Base-by-base conservation (phyloP, 257 asterid species). In the Salvia miltiorrhiza region DNA sequence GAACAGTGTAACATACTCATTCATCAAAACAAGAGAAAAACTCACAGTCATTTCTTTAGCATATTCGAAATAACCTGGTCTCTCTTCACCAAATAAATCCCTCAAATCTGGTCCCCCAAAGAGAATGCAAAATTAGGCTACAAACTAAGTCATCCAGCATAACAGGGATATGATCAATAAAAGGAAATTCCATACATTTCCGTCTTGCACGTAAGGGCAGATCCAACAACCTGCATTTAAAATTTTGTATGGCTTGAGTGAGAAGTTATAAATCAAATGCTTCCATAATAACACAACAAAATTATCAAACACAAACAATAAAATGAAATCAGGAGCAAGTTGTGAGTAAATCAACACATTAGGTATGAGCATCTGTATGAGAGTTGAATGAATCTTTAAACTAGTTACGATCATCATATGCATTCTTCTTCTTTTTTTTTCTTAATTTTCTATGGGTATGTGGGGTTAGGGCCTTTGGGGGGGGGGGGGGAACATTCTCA, bases 21-120 rank as follows among this genome's bases (percentile, higher is more conserved):
- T 19, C 41, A 50, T 23, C 40, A 70, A 50, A 14, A 53, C 11
- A 32, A 70, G 33, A 13, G 44, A 19, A 40, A 7, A 54, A 77
- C 90, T 77, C 73, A 89, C 98, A 5, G 86, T 87, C 78, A 89
- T 87, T 86, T 92, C 90, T 82, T 73, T 86, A 12, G 94, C 95
- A 76, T 81, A 86, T 76, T 92, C 96, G 0, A 92, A 80, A 79
- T 77, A 89, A 72, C 98, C 96, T 23, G 70, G 81, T 79, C 80
- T 89, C 81, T 80, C 90, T 58, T 78, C 86, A 55, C 81, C 83
- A 71, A 89, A 83, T 79, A 92, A 80, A 77, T 84, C 83, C 79
- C 79, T 83, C 82, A 86, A 73, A 81, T 86, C 98, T 89, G 79
- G 58, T 47, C 57, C n/a, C 49, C 57, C 67, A 66, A 74, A 77